These are phyloP conservation scores for Acer negundo DNA, from an alignment of 345 rosid genomes.

Conservation along the genomic window DNA sequence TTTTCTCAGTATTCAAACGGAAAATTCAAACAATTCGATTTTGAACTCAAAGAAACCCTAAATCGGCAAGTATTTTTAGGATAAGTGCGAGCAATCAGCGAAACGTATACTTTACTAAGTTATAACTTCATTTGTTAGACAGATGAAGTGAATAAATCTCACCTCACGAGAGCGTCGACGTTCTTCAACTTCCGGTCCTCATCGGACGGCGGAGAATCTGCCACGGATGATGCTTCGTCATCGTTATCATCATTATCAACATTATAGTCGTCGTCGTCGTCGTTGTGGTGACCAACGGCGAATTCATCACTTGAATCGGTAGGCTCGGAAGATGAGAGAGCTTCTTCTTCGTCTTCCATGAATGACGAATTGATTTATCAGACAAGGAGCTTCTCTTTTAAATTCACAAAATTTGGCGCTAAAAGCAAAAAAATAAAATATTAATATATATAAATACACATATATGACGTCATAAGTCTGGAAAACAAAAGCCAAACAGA, in stretches of 20 bases:
- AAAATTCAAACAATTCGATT: background rate
- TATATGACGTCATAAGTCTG: too few relatives aligned
- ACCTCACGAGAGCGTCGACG: constrained; percentile 92
- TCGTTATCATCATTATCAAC: constrained; percentile 26
- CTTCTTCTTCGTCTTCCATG: constrained; percentile 45
- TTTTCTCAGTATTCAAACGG: background rate
- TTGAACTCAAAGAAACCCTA: constrained; percentile 8
- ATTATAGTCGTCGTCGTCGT: constrained; percentile 34
- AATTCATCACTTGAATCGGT: constrained; percentile 54
- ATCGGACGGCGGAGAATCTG: constrained; percentile 43
- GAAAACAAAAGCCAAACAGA: too few relatives aligned
- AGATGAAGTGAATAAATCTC: background rate
- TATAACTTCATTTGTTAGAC: background rate
- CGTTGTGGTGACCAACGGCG: constrained; percentile 35
- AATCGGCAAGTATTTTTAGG: background rate
- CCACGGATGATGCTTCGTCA: constrained; percentile 21
- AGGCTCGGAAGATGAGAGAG: constrained; percentile 46
- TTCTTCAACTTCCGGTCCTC: constrained; percentile 80
- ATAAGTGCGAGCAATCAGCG: background rate
- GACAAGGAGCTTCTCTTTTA: constrained; percentile 7
- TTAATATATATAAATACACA: too few relatives aligned
- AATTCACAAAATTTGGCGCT: constrained; percentile 28
- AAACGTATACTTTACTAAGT: background rate
- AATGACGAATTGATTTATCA: background rate
- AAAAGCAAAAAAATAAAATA: background rate